Conservation (phyloP, 805 yeast species). For the Wilhelminamyces savonicus region DNA sequence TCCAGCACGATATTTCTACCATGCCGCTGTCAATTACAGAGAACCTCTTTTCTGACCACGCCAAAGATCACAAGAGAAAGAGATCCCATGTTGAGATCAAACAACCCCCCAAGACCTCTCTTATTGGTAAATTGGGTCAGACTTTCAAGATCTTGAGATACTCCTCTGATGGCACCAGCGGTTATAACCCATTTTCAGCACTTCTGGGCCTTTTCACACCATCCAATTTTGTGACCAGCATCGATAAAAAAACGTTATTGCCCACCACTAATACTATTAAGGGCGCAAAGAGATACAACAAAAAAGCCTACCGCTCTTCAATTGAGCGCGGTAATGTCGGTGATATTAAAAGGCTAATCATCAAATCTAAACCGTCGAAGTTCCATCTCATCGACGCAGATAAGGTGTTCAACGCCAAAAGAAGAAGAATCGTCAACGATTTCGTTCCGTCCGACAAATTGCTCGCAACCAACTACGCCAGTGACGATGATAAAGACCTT, state of each 20-base stretch:
- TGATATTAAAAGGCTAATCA: constrained; percentile 28
- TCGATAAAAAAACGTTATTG: too few relatives aligned
- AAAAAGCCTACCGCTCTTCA: not conserved
- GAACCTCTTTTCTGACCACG: constrained; percentile 12
- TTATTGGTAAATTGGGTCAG: constrained; percentile 27
- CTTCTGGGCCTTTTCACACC: constrained; percentile 26
- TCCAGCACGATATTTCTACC: constrained; percentile 10
- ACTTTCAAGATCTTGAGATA: constrained; percentile 26
- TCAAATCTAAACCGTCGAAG: constrained; percentile 34
- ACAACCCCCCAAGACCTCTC: constrained; percentile 14
- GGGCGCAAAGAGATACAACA: not conserved
- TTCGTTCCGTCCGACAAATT: constrained; percentile 8
- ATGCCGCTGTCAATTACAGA: constrained; percentile 33
- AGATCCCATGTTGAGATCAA: constrained; percentile 9
- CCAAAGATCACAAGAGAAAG: constrained; percentile 9
- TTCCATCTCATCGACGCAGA: constrained; percentile 38
- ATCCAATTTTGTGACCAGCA: constrained; percentile 16
- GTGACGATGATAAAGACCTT: constrained; percentile 18
- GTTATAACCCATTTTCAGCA: too few relatives aligned
- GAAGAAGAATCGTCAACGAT: constrained; percentile 20
- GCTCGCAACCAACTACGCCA: constrained; percentile 11
- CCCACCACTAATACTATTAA: not conserved
- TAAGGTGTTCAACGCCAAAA: constrained; percentile 29
- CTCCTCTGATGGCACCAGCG: constrained; percentile 6
- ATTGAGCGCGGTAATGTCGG: constrained; percentile 13